Evolutionary conservation across 2,329 filamentous ascomycete species (phyloP), one percentile per base, ranked within the genome.

Genomic region (Ceratocystis lukuohia): DNA sequence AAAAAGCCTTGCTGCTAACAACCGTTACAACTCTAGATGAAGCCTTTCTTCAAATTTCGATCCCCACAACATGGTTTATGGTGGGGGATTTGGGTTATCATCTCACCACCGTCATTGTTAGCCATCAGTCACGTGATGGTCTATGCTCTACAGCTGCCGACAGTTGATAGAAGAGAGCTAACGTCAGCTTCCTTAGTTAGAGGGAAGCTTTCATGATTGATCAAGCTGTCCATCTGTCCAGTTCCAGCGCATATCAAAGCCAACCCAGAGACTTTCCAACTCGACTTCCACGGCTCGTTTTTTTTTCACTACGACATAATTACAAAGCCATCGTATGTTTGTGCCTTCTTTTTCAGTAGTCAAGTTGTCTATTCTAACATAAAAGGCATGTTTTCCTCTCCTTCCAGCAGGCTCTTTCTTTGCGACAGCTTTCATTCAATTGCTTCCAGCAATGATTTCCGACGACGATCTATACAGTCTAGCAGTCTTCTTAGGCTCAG

Each of bases 381-480:
- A 22, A 50, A 25, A 37, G 33, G 56, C n/a, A 12, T 53, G 45
- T 53, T 50, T 41, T n/a, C 10, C 5, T 62, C 5, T 33, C 44
- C 20, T 28, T 33, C 44, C 45, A 28, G 25, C 28, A 33, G 45
- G 20, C 46, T 33, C 46, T 25, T 62, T 53, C 53, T 7, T 41
- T 56, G 44, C 45, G 61, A 25, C 33, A 45, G 22, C 45, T 53
- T 20, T 20, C 5, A 61, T 48, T 63, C 56, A 8, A 5, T 62
- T 44, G 50, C 30, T 65, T 61, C 37, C 20, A 80, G 89, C 72
- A 62, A 99, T 99, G 94, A 97, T 99, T 75, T 88, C 92, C 75
- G 94, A 99, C 84, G 80, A 83, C 75, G 87, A 94, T 70, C 87
- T 99, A 72, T 96, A 97, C 82, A 84, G 84, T 69, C 84, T 99